Percentiles rank a stretch among this genome's conserved stretches.
Evolutionary conservation across 495 filamentous ascomycete genomes (phyloP).

Genomic region (Amniculicola lignicola): DNA sequence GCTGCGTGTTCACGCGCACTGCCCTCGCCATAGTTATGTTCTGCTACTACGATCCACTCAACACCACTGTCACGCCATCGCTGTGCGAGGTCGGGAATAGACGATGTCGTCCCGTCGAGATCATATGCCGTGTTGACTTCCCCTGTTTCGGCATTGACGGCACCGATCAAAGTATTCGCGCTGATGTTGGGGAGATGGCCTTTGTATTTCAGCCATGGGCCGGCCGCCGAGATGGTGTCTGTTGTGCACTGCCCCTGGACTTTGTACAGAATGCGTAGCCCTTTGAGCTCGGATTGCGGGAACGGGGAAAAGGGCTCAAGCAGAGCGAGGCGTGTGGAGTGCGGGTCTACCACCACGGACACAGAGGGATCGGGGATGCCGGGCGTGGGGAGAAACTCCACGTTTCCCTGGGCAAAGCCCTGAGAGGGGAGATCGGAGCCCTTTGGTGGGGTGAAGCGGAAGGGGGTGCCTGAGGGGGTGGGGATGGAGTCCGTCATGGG

Average conservation of each 20-base stretch:
- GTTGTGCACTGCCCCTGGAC: constrained; percentile 97
- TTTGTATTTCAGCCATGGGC: constrained; percentile 98
- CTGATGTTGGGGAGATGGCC: constrained; percentile 97
- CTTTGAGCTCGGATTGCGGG: constrained; percentile 67
- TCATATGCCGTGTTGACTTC: constrained; percentile 92
- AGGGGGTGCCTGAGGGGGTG: constrained; percentile 75
- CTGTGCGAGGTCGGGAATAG: constrained; percentile 80
- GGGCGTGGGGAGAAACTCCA: constrained; percentile 67
- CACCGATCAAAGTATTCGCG: constrained; percentile 92
- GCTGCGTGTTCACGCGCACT: constrained; percentile 94
- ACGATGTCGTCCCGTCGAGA: constrained; percentile 59
- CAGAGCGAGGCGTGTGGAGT: constrained; percentile 80
- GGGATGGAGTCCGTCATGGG: constrained; percentile 82
- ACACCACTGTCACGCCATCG: constrained; percentile 70
- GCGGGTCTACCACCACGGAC: constrained; percentile 72
- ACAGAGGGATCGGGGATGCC: constrained; percentile 64
- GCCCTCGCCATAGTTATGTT: constrained; percentile 97
- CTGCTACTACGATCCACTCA: constrained; percentile 89
- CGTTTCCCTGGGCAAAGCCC: constrained; percentile 79
- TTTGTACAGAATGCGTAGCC: constrained; percentile 82
- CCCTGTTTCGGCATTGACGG: constrained; percentile 83
- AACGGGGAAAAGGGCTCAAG: constrained; percentile 90
- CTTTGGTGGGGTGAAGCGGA: constrained; percentile 79
- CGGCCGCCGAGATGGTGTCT: constrained; percentile 95
- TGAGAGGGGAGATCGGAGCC: constrained; percentile 72